A percentile compares a stretch with the other conserved stretches of the same genome.
Conservation (phyloP, 257 asterid genomes). For the Echium plantagineum region DNA sequence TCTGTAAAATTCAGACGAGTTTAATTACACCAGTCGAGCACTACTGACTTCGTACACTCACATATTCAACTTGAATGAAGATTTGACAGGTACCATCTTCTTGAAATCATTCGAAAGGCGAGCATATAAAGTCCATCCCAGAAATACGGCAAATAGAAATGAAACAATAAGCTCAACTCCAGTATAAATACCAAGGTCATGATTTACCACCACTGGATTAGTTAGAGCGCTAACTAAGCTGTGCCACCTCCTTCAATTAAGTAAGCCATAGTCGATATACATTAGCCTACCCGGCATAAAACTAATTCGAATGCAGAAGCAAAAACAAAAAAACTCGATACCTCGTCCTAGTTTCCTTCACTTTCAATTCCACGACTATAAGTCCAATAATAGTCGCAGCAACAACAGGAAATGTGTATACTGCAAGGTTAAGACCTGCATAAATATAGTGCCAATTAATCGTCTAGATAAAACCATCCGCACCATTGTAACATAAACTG, state of each 20-base stretch:
- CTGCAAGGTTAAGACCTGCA: conserved; percentile 67
- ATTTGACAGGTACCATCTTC: conserved; percentile 45
- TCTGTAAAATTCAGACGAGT: neutral
- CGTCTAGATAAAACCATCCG: neutral
- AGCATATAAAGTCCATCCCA: conserved; percentile 63
- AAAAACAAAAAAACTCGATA: conserved; percentile 8
- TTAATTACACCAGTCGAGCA: neutral
- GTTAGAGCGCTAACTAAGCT: conserved; percentile 30
- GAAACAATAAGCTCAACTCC: conserved; percentile 51
- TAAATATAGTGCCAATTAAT: conserved; percentile 4
- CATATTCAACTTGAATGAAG: conserved; percentile 35
- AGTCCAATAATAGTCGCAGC: conserved; percentile 52
- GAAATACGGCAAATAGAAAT: conserved; percentile 39
- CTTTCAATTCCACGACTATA: conserved; percentile 45
- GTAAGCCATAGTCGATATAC: neutral
- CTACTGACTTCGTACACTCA: conserved; percentile 24
- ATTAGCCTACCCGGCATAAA: conserved; percentile 2
- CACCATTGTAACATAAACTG: neutral
- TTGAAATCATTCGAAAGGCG: conserved; percentile 66
- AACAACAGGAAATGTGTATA: conserved; percentile 55
- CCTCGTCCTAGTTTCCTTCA: conserved; percentile 30
- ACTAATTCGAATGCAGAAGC: neutral
- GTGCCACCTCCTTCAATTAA: conserved; percentile 34
- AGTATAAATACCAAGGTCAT: conserved; percentile 39
- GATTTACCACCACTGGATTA: conserved; percentile 41